Base-by-base conservation (phyloP, 2,329 filamentous ascomycete species). In the Diaporthe humulicola region DNA sequence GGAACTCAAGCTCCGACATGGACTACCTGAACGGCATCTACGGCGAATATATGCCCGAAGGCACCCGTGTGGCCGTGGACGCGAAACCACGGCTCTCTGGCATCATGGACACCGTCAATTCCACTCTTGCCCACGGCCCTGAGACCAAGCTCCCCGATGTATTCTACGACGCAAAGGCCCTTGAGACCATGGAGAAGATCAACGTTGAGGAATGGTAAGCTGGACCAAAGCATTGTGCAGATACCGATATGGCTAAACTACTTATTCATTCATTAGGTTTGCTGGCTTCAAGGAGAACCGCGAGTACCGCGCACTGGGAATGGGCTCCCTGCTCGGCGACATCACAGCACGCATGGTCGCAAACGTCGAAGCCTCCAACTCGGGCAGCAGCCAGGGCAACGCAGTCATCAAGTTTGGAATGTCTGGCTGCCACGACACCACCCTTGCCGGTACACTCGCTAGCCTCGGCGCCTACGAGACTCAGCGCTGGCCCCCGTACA, bases 41-140 rank as follows among this genome's bases (percentile, higher is more conserved):
- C 71, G 92, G 93, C 48, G 95, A 94, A 82, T 98, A 93, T 91
- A 98, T 98, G 94, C 95, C 95, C 0, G 88, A 91, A 10, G 88
- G 88, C 48, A 88, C 87, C 15, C 88, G 89, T 52, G 92, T 98
- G 12, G 94, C 93, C 36, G 94, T 98, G 12, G 95, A 98, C 83
- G 93, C 92, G 1, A 93, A 93, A 75, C 97, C 97, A 0, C 89
- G 96, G 58, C 87, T 98, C 17, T 95, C 92, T 8, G 97, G 97
- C 71, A 93, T 99, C 79, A 95, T 98, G 93, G 97, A 99, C 84
- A 97, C 95, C 0, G 90, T 98, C 80, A 98, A 98, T 81, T 91
- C 95, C 9, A 98, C 95, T 0, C 87, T 94, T 17, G 96, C 96
- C 3, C 97, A 98, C 82, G 95, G 94, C 0, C 90, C 93, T 0